A percentile compares a stretch with the other conserved stretches of the same genome.
Conservation (phyloP, 2,329 filamentous ascomycete species). For the Cordyceps cateniannulata region DNA sequence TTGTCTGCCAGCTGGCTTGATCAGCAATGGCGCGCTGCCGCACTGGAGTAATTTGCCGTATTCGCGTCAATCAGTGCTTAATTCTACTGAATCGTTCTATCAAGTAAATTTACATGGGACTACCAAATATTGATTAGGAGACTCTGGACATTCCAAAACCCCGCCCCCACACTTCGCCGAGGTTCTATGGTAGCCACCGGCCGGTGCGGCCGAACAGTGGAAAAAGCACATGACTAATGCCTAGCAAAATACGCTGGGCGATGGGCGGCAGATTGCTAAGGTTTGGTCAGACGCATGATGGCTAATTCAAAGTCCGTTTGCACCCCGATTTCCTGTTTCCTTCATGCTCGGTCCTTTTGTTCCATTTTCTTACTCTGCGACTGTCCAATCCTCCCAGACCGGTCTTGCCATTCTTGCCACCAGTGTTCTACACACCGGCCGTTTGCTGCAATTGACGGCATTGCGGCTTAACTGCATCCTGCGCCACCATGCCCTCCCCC, state of each 20-base stretch:
- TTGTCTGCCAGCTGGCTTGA: background rate
- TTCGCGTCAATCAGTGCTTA: background rate
- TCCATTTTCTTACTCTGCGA: background rate
- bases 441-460: slow-evolving; percentile 2
- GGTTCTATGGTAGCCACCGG: slow-evolving; percentile 14
- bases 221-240: slow-evolving; percentile 10
- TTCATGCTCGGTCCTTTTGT: background rate
- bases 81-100: background rate
- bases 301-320: background rate
- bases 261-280: slow-evolving; percentile 8
- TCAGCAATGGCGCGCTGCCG: background rate
- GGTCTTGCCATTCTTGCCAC: background rate
- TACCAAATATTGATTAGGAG: too few species aligned
- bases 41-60: background rate
- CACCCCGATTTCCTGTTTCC: background rate
- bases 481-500: slow-evolving; percentile 10
- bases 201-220: background rate
- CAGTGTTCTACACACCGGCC: background rate
- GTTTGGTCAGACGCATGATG: slow-evolving; percentile 1
- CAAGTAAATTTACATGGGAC: too few species aligned
- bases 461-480: background rate
- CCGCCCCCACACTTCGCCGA: slow-evolving; percentile 13
- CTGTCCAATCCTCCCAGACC: background rate
- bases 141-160: background rate
- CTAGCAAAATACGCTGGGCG: background rate